Base-by-base conservation (phyloP, 192 early-diverging fungal species). In the Spizellomyces punctatus region DNA sequence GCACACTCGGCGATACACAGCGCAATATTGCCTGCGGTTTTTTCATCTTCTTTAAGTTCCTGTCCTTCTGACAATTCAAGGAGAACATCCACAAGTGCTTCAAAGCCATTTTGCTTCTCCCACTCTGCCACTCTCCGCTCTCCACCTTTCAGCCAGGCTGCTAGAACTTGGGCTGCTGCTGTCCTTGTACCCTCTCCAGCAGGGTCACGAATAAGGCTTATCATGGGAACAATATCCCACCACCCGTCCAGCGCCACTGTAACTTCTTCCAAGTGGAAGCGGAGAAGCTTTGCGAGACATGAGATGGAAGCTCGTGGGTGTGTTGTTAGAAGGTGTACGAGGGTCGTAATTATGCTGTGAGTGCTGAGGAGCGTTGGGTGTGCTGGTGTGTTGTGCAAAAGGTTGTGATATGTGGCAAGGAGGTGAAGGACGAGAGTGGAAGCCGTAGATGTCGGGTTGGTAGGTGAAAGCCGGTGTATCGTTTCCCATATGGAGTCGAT, bases 221-320 rank as follows among this genome's bases (percentile, higher is more conserved):
- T 19, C 66, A 68, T 75, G 14, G 73, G 73, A 8, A 75, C 48
- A 16, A 58, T 62, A 48, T 75, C 73, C 73, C 73, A 75, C 73
- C 73, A 75, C 2, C 73, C 73, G 46, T 75, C 66, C 47, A 75
- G 47, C 8, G 66, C 58, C 5, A 44, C 16, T 12, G 50, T 47
- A 10, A 75, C 42, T 21, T 58, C 17, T 46, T 44, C 55, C n/a
- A 0, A 8, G 36, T 73, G 72, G 36, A 8, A 46, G 17, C n/a
- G 36, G 41, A 66, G 46, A 36, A 73, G 72, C 27, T 36, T 36
- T 36, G 27, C 27, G 27, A 36, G 27, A 36, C 27, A 36, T 36
- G 27, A 36, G 27, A 36, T 36, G 27, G 27, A 36, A 36, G 27
- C 27, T 36, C 27, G 27, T 36, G 27, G 27, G 0, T 36, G 27